phyloP scores from a whole-genome alignment of 2,329 filamentous ascomycete species.

The Canariomyces notabilis region DNA sequence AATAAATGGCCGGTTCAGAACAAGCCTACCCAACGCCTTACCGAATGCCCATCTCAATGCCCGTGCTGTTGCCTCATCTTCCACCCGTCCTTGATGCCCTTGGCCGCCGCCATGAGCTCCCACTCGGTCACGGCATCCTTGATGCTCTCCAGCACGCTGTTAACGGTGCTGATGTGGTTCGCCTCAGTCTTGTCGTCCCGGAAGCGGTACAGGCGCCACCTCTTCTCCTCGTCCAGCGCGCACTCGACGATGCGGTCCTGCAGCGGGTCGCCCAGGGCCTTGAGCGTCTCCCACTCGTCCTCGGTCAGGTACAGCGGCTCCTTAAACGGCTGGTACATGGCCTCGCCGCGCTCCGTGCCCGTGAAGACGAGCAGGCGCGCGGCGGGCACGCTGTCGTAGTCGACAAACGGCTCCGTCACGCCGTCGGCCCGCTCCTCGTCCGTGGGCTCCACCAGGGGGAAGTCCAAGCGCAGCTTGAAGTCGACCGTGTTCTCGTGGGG shows the following conservation, averaged over 20 bases:
- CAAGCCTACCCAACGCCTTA: neutral
- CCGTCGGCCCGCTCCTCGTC: conserved; percentile 63
- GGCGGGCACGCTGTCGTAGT: conserved; percentile 76
- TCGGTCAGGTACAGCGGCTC: conserved; percentile 61
- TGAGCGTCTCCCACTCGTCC: conserved; percentile 79
- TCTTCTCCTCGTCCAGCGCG: conserved; percentile 65
- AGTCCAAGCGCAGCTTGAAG: conserved; percentile 74
- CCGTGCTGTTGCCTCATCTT: conserved; percentile 54
- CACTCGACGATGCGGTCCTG: conserved; percentile 88
- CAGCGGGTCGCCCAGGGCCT: conserved; percentile 67
- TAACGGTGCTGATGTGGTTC: conserved; percentile 80
- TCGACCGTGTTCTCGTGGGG: conserved; percentile 93
- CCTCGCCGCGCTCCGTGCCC: conserved; percentile 47
- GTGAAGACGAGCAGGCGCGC: conserved; percentile 67
- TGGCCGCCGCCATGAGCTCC: conserved; percentile 67
- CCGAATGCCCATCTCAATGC: conserved; percentile 22
- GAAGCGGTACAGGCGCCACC: conserved; percentile 86
- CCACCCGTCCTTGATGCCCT: conserved; percentile 72
- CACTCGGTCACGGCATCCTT: conserved; percentile 76
- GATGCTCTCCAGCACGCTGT: conserved; percentile 86
- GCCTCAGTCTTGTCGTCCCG: conserved; percentile 88
- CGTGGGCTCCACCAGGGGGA: conserved; percentile 66
- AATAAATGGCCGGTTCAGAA: neutral
- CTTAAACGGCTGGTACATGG: conserved; percentile 60
- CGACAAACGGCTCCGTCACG: conserved; percentile 56